Base-by-base conservation (phyloP, 1,284 basidiomycete genomes). In the Salmacisia buchloeana region DNA sequence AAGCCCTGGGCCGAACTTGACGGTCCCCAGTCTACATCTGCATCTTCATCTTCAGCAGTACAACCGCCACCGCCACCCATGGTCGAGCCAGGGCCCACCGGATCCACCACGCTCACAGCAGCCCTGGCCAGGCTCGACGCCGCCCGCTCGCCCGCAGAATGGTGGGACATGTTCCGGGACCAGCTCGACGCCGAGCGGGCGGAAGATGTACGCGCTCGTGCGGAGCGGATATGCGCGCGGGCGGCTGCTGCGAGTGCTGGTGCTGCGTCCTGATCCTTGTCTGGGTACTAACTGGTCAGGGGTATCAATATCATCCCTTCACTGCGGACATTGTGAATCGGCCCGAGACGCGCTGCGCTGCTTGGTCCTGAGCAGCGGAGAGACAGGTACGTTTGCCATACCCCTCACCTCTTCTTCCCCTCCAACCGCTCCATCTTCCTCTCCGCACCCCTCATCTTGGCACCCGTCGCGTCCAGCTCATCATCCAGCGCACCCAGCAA, bases 391-490 rank as follows among this genome's bases (percentile, higher is more conserved):
- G n/a, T n/a, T n/a, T n/a, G n/a, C n/a, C n/a, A n/a, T n/a, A n/a
- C n/a, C n/a, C n/a, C n/a, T n/a, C n/a, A n/a, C n/a, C n/a, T 52
- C 46, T 52, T 69, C 15, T 68, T 64, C 4, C 65, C 64, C 41
- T 71, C 70, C 29, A 77, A 65, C 0, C 56, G 57, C 38, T 72
- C 90, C 82, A 96, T 81, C 80, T 93, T 87, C 77, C 86, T 87
- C 82, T 89, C 90, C 2, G 92, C 87, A 43, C 82, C 81, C n/a
- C 85, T 85, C 64, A 97, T 83, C 82, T 92, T 94, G 34, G 83
- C 83, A 54, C 88, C 88, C 2, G 89, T 87, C 23, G 82, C 81
- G 71, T 90, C 89, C 49, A 92, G 87, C 60, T 92, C 87, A 43
- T 83, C 81, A 23, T 87, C 84, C 60, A 97, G 82, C 73, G 86